phyloP scores from a whole-genome alignment of 2,329 filamentous ascomycete genomes.

The Truncatella angustata region DNA sequence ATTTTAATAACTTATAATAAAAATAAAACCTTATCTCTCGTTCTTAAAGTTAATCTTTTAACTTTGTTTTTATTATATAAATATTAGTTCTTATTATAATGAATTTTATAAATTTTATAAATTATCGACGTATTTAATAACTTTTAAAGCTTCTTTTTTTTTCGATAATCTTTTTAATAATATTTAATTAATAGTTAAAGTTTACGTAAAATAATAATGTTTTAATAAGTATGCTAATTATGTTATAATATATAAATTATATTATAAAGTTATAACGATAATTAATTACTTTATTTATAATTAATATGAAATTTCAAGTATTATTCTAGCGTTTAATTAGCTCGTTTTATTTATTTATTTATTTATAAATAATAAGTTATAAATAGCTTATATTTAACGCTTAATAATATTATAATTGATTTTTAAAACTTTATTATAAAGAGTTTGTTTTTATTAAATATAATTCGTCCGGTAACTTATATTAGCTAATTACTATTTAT shows the following conservation, averaged over 20 bases:
- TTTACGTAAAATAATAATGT: background rate
- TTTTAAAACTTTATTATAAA: background rate
- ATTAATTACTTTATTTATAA: slow-evolving; percentile 14
- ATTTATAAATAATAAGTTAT: slow-evolving; percentile 14
- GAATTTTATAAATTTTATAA: slow-evolving; percentile 13
- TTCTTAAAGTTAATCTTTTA: slow-evolving; percentile 12
- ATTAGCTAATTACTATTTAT: background rate
- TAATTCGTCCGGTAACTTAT: background rate
- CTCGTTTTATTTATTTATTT: slow-evolving; percentile 12
- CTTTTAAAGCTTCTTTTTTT: slow-evolving; percentile 17
- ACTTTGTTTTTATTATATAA: slow-evolving; percentile 13
- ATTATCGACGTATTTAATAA: slow-evolving; percentile 9
- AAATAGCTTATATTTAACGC: background rate
- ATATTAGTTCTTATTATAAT: slow-evolving; percentile 7
- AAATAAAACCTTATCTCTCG: slow-evolving; percentile 2
- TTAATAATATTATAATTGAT: slow-evolving; percentile 4
- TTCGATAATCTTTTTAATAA: slow-evolving; percentile 10
- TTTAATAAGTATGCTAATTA: background rate
- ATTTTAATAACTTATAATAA: background rate
- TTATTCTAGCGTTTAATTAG: background rate
- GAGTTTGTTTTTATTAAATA: background rate
- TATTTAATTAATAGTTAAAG: background rate
- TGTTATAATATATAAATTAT: slow-evolving; percentile 11
- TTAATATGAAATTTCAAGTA: slow-evolving; percentile 11
- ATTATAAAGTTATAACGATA: background rate